Evolutionary conservation across 768 basidiomycete genomes (phyloP).

Genomic region (Filobasidium floriforme): DNA sequence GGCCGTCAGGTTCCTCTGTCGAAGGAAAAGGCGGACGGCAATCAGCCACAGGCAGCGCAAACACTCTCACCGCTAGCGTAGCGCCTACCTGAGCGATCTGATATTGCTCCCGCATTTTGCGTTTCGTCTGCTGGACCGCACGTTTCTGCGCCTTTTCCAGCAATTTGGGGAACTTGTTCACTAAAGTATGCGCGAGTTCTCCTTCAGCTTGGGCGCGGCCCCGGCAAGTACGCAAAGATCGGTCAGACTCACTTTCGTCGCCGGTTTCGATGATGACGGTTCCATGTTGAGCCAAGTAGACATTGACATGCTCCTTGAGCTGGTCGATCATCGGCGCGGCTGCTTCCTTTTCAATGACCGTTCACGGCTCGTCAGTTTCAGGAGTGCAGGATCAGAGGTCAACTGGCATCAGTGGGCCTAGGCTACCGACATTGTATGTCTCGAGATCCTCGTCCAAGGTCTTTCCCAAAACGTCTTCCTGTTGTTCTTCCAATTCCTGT

Average conservation of each 20-base stretch:
- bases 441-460: background rate
- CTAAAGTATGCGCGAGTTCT: background rate
- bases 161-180: background rate
- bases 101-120: slow-evolving; percentile 5
- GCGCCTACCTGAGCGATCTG: background rate
- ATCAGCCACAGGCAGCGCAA: background rate
- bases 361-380: no score
- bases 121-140: background rate
- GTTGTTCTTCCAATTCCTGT: background rate
- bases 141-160: slow-evolving; percentile 4
- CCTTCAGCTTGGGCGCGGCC: no score
- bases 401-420: no score
- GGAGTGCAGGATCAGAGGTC: no score
- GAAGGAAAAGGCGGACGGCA: background rate
- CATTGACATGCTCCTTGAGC: background rate
- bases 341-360: no score
- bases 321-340: background rate
- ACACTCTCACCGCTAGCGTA: background rate
- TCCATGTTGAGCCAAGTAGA: background rate
- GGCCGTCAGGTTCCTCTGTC: background rate
- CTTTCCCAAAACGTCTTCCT: background rate
- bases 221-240: no score
- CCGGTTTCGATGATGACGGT: background rate
- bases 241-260: background rate
- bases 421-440: no score